These are phyloP conservation scores for Ascochyta clinopodiicola DNA, from an alignment of 2,329 filamentous ascomycete species.

Conservation along the genomic window DNA sequence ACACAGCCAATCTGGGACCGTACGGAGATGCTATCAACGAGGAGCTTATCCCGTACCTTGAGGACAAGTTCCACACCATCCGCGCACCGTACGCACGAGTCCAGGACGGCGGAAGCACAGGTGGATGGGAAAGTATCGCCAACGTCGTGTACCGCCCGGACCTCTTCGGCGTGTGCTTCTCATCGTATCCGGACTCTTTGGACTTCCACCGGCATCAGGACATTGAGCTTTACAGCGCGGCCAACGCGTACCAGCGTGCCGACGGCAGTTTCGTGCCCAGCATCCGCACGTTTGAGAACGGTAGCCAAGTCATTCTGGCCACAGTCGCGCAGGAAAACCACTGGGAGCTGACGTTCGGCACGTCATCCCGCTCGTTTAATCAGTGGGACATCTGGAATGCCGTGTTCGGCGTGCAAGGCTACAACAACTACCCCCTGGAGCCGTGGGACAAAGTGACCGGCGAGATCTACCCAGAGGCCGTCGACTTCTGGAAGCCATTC, in stretches of 20 bases:
- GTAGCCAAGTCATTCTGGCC: constrained; percentile 33
- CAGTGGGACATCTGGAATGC: constrained; percentile 51
- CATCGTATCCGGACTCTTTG: constrained; percentile 48
- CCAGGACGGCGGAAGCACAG: constrained; percentile 48
- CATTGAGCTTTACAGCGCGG: constrained; percentile 43
- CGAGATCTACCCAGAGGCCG: constrained; percentile 47
- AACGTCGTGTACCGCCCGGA: constrained; percentile 49
- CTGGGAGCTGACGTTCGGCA: constrained; percentile 49
- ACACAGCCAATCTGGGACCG: constrained; percentile 49
- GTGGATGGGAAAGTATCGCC: constrained; percentile 48
- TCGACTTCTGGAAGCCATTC: constrained; percentile 47
- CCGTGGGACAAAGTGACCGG: constrained; percentile 51
- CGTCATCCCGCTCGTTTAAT: constrained; percentile 39
- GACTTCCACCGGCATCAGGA: constrained; percentile 49
- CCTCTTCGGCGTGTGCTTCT: constrained; percentile 48
- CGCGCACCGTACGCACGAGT: constrained; percentile 46
- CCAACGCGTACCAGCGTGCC: constrained; percentile 39
- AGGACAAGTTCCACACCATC: constrained; percentile 46
- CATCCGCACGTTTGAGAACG: constrained; percentile 38
- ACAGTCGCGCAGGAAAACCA: constrained; percentile 45
- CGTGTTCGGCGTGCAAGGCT: constrained; percentile 47
- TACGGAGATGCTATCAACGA: constrained; percentile 51
- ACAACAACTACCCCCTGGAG: constrained; percentile 49
- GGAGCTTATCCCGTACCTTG: constrained; percentile 47
- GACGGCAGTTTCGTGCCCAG: constrained; percentile 41